Evolutionary conservation across 768 basidiomycete genomes (phyloP).

Genomic region (Mycena venus): DNA sequence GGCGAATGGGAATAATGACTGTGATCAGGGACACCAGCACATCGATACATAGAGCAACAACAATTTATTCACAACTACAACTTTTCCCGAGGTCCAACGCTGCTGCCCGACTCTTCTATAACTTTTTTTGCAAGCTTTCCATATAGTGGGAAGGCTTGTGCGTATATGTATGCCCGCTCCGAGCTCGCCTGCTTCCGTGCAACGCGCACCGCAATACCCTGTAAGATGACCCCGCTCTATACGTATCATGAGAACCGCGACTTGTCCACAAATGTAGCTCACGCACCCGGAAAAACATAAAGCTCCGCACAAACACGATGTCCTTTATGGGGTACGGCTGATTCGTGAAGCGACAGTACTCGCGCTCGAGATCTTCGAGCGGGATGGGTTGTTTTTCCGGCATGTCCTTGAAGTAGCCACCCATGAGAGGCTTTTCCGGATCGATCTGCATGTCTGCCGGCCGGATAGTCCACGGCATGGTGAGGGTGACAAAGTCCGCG

Average conservation of each 20-base stretch:
- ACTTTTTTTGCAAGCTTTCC: constrained; percentile 74
- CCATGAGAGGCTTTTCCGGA: constrained; percentile 46
- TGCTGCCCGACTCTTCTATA: constrained; percentile 60
- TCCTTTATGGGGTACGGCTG: constrained; percentile 82
- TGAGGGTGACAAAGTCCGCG: constrained; percentile 92
- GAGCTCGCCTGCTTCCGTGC: constrained; percentile 92
- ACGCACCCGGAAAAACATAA: constrained; percentile 87
- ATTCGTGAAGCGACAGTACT: constrained; percentile 78
- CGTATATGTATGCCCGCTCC: constrained; percentile 70
- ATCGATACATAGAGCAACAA: constrained; percentile 1
- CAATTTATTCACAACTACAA: not conserved
- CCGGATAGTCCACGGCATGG: constrained; percentile 84
- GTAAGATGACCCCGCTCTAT: constrained; percentile 84
- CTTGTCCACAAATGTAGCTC: not conserved
- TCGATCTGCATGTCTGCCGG: constrained; percentile 51
- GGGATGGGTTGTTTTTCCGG: constrained; percentile 69
- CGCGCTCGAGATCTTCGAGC: constrained; percentile 81
- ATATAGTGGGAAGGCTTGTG: constrained; percentile 66
- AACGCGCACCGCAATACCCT: constrained; percentile 91
- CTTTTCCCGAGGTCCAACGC: constrained; percentile 21
- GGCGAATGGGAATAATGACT: constrained; percentile 2
- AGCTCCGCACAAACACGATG: constrained; percentile 86
- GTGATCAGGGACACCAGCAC: not conserved
- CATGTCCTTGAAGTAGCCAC: constrained; percentile 73
- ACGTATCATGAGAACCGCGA: no score